phyloP scores from a whole-genome alignment of 2,329 filamentous ascomycete genomes.

The Diaporthe helianthi region DNA sequence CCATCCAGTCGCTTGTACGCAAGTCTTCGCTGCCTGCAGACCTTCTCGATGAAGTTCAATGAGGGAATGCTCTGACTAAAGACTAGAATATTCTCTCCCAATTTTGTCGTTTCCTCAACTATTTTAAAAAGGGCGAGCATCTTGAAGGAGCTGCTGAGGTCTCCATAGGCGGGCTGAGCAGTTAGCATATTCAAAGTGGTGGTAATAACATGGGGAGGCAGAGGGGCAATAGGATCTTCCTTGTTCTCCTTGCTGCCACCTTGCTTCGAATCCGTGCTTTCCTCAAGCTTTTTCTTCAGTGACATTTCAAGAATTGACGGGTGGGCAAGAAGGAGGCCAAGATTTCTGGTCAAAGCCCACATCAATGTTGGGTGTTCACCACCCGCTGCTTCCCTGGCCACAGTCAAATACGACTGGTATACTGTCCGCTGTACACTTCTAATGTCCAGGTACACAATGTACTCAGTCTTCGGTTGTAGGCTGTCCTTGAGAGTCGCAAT shows the following conservation, averaged over 20 bases:
- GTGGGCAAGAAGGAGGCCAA: constrained; percentile 61
- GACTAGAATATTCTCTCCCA: constrained; percentile 77
- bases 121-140: constrained; percentile 72
- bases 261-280: constrained; percentile 18
- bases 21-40: constrained; percentile 56
- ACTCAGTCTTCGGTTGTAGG: constrained; percentile 80
- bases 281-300: constrained; percentile 48
- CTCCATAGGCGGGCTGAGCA: constrained; percentile 48
- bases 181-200: constrained; percentile 47
- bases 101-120: constrained; percentile 65
- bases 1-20: constrained; percentile 70
- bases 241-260: not conserved
- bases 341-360: constrained; percentile 49
- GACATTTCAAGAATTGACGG: constrained; percentile 55
- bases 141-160: constrained; percentile 70
- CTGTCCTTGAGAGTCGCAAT: constrained; percentile 69
- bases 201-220: constrained; percentile 43
- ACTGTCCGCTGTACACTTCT: constrained; percentile 68
- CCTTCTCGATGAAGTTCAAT: constrained; percentile 70
- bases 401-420: constrained; percentile 58
- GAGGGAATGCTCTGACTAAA: constrained; percentile 79
- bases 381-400: not conserved
- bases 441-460: constrained; percentile 77
- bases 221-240: constrained; percentile 31
- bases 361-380: constrained; percentile 31